Evolutionary conservation across 768 basidiomycete species (phyloP), one percentile per base, ranked within the genome.

Genomic region (Mrakia frigida): DNA sequence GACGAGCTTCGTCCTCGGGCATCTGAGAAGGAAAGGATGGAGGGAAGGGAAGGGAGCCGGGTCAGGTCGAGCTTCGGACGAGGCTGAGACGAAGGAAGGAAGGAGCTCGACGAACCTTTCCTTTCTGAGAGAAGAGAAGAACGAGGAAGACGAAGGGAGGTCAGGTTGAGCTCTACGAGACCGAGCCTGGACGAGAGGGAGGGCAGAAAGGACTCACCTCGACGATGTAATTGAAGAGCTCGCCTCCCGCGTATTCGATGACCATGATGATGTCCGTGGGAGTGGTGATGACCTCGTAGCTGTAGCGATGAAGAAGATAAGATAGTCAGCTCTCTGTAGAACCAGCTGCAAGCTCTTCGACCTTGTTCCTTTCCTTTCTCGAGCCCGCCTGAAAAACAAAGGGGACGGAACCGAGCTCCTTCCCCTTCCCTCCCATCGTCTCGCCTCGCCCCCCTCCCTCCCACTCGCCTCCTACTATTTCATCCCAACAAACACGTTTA

Each of bases 221-320:
- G 77, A 97, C 96, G 81, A 98, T 98, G 85, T 95, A 97, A 84
- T 98, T 94, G 87, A 99, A 99, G 9, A 99, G 88, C 81, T 99
- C 97, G 78, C 94, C 94, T 0, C 92, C 92, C 3, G 94, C 96
- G 83, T 90, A 98, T 74, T 99, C 97, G 74, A 98, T 90, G 41
- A 99, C 97, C 84, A 99, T 97, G 82, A 99, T 95, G 80, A 99
- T 97, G 82, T 98, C 94, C 1, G 91, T 92, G 0, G 92, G 89
- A 0, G 95, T 97, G 11, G 93, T 94, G 79, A 98, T 97, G 56
- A 87, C 86, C 77, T 87, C 86, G 81, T 86, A 87, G 23, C 86
- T 86, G 80, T 14, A 56, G 18, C 14, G 74, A 69, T 1, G 73
- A 68, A 25, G 6, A 37, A 23, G 33, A 16, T 3, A 0, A 10